A percentile compares a stretch with the other conserved stretches of the same genome.
These are phyloP conservation scores for Combretum micranthum DNA, from an alignment of 345 rosid species.

Conservation along the genomic window DNA sequence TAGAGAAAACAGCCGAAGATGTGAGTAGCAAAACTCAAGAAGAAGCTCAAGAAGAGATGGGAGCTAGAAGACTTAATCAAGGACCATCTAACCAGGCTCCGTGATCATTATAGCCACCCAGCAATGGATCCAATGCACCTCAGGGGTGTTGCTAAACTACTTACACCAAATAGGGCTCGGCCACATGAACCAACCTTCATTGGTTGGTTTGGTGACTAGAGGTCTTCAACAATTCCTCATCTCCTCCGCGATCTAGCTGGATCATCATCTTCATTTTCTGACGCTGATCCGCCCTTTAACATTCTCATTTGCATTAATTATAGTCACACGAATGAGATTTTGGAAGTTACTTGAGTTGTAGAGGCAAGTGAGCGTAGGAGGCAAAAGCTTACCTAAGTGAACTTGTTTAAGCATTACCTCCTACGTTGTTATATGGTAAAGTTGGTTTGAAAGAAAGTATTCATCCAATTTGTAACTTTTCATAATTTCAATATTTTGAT, in stretches of 20 bases:
- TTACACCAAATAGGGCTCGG: conserved; percentile 49
- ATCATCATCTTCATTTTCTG: conserved; percentile 21
- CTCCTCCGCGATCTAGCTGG: conserved; percentile 37
- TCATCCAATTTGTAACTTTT: too few species aligned
- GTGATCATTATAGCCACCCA: conserved; percentile 36
- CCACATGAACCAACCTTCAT: conserved; percentile 59
- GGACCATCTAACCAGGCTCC: conserved; percentile 57
- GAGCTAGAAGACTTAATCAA: conserved; percentile 59
- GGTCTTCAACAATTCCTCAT: conserved; percentile 57
- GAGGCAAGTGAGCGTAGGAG: too few species aligned
- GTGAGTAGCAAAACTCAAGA: conserved; percentile 49
- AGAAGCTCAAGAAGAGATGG: conserved; percentile 56
- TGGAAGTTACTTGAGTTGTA: too few species aligned
- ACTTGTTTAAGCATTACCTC: too few species aligned
- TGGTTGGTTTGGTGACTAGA: too few species aligned
- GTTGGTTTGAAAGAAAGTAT: too few species aligned
- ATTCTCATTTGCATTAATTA: too few species aligned
- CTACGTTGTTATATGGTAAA: too few species aligned
- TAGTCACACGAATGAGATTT: too few species aligned
- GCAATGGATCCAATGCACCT: conserved; percentile 36
- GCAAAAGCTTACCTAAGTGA: too few species aligned
- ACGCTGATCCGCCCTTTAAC: too few species aligned
- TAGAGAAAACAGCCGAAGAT: conserved; percentile 68
- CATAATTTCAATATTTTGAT: too few species aligned
- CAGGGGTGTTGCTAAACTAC: conserved; percentile 52